A percentile compares a stretch with the other conserved stretches of the same genome.
phyloP scores from a whole-genome alignment of 2,329 filamentous ascomycete genomes.

The Aspergillus jensenii region DNA sequence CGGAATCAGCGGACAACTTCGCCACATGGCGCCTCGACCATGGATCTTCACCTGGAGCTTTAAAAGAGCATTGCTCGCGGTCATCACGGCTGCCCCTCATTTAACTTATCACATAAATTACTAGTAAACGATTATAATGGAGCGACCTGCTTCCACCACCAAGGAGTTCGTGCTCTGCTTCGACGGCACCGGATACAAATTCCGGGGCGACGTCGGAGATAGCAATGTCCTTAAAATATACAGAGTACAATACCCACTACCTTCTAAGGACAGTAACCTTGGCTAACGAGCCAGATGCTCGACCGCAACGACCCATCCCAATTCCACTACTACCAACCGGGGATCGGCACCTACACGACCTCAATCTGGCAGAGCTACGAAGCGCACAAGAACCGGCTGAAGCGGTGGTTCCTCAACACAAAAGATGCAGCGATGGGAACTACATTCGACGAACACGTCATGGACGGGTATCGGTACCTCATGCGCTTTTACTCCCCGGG shows the following conservation, averaged over 20 bases:
- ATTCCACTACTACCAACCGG: constrained; percentile 11
- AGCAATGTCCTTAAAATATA: constrained; percentile 46
- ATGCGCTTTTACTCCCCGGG: constrained; percentile 15
- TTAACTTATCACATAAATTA: no score
- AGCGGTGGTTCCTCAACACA: constrained; percentile 9
- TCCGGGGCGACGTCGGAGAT: constrained; percentile 25
- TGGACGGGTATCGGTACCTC: constrained; percentile 22
- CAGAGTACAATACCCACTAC: constrained; percentile 16
- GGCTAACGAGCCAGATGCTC: not conserved
- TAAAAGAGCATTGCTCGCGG: no score
- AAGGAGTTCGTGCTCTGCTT: constrained; percentile 36
- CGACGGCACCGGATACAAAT: constrained; percentile 44
- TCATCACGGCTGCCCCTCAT: no score
- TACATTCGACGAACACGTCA: constrained; percentile 22
- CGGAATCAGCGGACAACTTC: no score
- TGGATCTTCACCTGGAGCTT: no score
- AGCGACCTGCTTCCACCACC: not conserved
- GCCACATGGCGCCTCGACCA: no score
- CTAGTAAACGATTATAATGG: not conserved
- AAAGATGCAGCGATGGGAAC: constrained; percentile 15
- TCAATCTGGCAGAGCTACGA: not conserved
- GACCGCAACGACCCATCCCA: not conserved
- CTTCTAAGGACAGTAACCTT: not conserved
- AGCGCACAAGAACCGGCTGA: constrained; percentile 5
- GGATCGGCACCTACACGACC: constrained; percentile 18